Percentiles rank a stretch among this genome's conserved stretches.
These are phyloP conservation scores for Tephrocybe sp. DNA, from an alignment of 768 basidiomycete genomes.

Conservation along the genomic window DNA sequence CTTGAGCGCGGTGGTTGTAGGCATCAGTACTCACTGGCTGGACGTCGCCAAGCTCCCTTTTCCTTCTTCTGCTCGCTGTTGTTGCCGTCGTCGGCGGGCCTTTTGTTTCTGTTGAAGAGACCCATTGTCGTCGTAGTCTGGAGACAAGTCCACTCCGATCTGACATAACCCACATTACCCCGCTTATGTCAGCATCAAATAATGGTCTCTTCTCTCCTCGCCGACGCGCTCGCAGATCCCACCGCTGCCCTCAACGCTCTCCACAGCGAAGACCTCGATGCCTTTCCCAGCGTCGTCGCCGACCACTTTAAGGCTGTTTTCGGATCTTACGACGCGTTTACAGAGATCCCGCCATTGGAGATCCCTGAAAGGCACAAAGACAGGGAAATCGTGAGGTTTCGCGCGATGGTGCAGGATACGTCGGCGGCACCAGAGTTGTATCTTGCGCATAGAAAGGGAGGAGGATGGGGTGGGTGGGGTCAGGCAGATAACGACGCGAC, in stretches of 20 bases:
- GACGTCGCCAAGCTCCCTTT: constrained; percentile 82
- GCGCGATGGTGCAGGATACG: constrained; percentile 83
- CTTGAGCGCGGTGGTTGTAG: constrained; percentile 10
- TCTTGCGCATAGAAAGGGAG: constrained; percentile 43
- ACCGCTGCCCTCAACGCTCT: constrained; percentile 48
- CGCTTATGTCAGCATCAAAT: constrained; percentile 30
- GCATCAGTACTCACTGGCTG: constrained; percentile 64
- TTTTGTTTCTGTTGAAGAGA: constrained; percentile 59
- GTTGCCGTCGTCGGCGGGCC: constrained; percentile 33
- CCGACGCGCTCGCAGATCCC: constrained; percentile 52
- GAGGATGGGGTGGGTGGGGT: constrained; percentile 76
- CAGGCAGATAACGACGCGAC: constrained; percentile 36
- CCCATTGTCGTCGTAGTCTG: constrained; percentile 34
- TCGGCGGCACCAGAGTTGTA: constrained; percentile 75
- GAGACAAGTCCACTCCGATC: not conserved
- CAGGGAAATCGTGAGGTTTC: constrained; percentile 68
- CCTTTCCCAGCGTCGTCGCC: constrained; percentile 43
- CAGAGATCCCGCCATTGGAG: constrained; percentile 59
- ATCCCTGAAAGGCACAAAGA: constrained; percentile 47
- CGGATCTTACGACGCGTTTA: constrained; percentile 35
- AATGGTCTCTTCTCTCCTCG: constrained; percentile 55
- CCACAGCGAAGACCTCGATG: constrained; percentile 28
- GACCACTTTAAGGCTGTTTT: constrained; percentile 49
- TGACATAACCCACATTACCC: constrained; percentile 13
- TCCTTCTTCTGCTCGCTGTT: constrained; percentile 68